Conservation (phyloP, 2,329 filamentous ascomycete species). For the Alternaria metachromatica region DNA sequence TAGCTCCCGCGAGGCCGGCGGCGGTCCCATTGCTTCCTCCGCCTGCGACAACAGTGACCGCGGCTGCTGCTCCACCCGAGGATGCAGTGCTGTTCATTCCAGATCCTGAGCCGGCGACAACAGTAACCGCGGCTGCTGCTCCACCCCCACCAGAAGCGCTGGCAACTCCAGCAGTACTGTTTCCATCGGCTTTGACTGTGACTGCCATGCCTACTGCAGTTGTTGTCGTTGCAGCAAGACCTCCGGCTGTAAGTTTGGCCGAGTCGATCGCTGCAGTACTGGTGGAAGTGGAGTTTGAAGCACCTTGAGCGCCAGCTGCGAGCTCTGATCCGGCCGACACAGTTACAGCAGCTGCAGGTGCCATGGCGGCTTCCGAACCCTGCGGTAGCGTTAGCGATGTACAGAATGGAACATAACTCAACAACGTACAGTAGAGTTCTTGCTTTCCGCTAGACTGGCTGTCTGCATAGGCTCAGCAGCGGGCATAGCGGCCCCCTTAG, state of each 20-base stretch:
- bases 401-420: neutral
- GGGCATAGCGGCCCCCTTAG: neutral
- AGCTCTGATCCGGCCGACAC: constrained; percentile 22
- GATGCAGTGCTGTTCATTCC: neutral
- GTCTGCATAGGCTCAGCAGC: neutral
- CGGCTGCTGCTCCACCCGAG: neutral
- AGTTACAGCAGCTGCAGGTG: constrained; percentile 14
- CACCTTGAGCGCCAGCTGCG: constrained; percentile 13
- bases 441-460: constrained; percentile 11
- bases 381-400: neutral
- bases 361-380: neutral
- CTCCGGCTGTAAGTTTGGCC: constrained; percentile 29
- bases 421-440: constrained; percentile 22
- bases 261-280: constrained; percentile 24
- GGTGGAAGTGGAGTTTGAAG: constrained; percentile 13
- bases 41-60: constrained; percentile 26
- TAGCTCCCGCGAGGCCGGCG: constrained; percentile 14
- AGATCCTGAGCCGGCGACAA: constrained; percentile 29
- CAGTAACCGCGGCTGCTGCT: constrained; percentile 20
- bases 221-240: constrained; percentile 27
- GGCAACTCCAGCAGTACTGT: constrained; percentile 3
- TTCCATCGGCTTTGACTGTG: constrained; percentile 24
- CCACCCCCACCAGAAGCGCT: neutral
- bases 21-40: constrained; percentile 11
- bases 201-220: constrained; percentile 22